Percentiles rank a stretch among this genome's conserved stretches.
Evolutionary conservation across 2,329 filamentous ascomycete genomes (phyloP).

Genomic region (Trichoderma sp.): DNA sequence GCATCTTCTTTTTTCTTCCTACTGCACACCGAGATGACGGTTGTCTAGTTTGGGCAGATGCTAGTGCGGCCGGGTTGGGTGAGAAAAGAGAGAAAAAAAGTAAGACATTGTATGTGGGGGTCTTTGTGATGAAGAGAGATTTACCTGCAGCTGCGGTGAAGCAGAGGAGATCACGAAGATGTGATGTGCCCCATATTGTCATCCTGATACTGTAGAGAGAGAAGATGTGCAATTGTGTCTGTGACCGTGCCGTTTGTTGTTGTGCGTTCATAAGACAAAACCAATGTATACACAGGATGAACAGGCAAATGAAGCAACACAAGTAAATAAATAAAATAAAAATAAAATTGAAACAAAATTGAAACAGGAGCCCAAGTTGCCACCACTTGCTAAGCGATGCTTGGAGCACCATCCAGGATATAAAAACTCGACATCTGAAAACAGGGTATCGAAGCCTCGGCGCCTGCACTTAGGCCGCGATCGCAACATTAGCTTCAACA

Average conservation of each 20-base stretch:
- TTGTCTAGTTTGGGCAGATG: not conserved
- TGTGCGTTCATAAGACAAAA: not conserved
- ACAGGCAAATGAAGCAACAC: not conserved
- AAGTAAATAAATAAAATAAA: not conserved
- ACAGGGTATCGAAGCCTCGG: not conserved
- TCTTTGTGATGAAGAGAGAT: not conserved
- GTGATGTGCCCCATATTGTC: not conserved
- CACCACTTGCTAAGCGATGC: not conserved
- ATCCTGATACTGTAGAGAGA: not conserved
- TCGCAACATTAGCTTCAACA: not conserved
- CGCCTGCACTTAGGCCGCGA: slow-evolving; percentile 9
- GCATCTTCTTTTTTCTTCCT: not conserved
- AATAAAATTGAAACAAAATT: not conserved
- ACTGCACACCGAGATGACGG: not conserved
- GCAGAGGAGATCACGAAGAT: not conserved
- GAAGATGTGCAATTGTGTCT: too few relatives aligned
- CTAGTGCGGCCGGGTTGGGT: not conserved
- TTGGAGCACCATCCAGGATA: not conserved
- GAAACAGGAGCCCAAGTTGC: not conserved
- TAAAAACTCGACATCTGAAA: not conserved
- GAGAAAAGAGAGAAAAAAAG: not conserved
- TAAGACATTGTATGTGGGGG: not conserved
- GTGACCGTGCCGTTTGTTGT: too few relatives aligned
- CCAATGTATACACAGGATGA: not conserved
- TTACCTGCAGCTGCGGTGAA: not conserved